Percentiles rank a stretch among this genome's conserved stretches.
phyloP scores from a whole-genome alignment of 495 filamentous ascomycete species.

The Aspergillus leporis region DNA sequence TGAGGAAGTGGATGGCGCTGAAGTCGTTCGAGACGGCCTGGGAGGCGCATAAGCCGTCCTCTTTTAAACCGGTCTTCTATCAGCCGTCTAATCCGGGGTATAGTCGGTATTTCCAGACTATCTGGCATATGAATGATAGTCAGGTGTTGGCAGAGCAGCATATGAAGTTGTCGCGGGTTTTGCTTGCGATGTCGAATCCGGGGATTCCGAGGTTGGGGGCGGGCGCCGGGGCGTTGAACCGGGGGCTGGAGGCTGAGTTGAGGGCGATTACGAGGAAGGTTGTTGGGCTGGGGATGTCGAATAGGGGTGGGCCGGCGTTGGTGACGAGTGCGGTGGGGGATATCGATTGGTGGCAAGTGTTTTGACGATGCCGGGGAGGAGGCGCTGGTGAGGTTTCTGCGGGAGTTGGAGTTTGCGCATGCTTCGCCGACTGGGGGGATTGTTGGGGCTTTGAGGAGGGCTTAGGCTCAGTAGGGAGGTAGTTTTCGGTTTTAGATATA shows the following conservation, averaged over 20 bases:
- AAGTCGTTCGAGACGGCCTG: background rate
- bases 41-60: slow-evolving; percentile 8
- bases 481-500: too few species aligned
- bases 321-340: slow-evolving; percentile 22
- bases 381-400: slow-evolving; percentile 22
- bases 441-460: slow-evolving; percentile 13
- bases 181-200: slow-evolving; percentile 37
- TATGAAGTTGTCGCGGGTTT: slow-evolving; percentile 33
- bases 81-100: slow-evolving; percentile 7
- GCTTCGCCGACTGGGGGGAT: slow-evolving; percentile 25
- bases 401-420: slow-evolving; percentile 22
- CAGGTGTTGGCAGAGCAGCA: slow-evolving; percentile 37
- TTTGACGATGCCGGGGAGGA: slow-evolving; percentile 20
- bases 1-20: background rate
- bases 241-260: slow-evolving; percentile 16
- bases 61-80: slow-evolving; percentile 23
- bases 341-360: slow-evolving; percentile 27
- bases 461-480: slow-evolving; percentile 10
- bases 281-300: slow-evolving; percentile 23
- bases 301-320: slow-evolving; percentile 18
- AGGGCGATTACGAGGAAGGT: slow-evolving; percentile 14
- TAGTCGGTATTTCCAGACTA: slow-evolving; percentile 28
- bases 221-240: slow-evolving; percentile 15
- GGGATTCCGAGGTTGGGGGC: slow-evolving; percentile 30
- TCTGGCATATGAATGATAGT: slow-evolving; percentile 32